Conservation (phyloP, 1,284 basidiomycete genomes). For the Apiotrichum veenhuisii region DNA sequence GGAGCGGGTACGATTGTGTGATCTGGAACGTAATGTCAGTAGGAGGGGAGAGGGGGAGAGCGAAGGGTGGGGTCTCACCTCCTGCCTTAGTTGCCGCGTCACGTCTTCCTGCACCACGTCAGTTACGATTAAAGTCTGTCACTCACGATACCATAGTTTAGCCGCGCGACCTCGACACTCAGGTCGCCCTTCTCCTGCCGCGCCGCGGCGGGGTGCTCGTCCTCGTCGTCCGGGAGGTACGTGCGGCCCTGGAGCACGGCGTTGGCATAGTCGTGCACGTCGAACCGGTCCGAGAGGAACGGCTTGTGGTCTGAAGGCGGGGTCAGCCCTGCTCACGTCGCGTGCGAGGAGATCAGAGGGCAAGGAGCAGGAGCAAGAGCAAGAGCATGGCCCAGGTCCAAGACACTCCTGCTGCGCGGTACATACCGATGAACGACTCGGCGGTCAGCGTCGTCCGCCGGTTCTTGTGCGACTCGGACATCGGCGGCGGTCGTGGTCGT, state of each 20-base stretch:
- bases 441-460: slow-evolving; percentile 12
- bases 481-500: background rate
- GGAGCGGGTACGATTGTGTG: slow-evolving; percentile 47
- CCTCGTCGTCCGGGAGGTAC: slow-evolving; percentile 55
- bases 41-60: background rate
- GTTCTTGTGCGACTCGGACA: slow-evolving; percentile 2
- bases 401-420: background rate
- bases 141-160: slow-evolving; percentile 66
- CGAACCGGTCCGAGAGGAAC: slow-evolving; percentile 60
- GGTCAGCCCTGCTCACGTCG: background rate
- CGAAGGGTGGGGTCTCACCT: slow-evolving; percentile 58
- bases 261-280: slow-evolving; percentile 83
- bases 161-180: slow-evolving; percentile 74
- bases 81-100: slow-evolving; percentile 73
- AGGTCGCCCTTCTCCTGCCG: slow-evolving; percentile 66
- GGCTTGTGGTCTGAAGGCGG: slow-evolving; percentile 42
- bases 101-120: slow-evolving; percentile 64
- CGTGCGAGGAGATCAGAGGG: too few species aligned
- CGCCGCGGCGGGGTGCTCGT: slow-evolving; percentile 1
- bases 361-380: too few species aligned
- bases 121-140: background rate
- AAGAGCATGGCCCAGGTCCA: background rate
- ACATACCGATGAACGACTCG: slow-evolving; percentile 20
- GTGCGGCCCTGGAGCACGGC: slow-evolving; percentile 73
- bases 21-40: slow-evolving; percentile 34